Percentiles rank a stretch among this genome's conserved stretches.
Evolutionary conservation across 2,329 filamentous ascomycete genomes (phyloP).

Genomic region (Neoarthrinium moseri): DNA sequence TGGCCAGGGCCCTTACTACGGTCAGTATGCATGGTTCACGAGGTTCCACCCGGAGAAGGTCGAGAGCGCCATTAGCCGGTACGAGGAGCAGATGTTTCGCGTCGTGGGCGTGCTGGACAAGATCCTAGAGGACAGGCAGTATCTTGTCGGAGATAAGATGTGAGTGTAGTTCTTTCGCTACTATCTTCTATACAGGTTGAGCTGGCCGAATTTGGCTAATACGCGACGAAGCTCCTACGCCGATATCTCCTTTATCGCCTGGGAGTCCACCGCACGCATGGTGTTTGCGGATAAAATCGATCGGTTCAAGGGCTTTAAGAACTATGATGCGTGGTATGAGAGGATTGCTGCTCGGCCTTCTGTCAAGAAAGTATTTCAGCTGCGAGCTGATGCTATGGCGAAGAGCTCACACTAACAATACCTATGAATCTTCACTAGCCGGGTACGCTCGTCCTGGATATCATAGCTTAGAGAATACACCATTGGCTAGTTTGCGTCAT

Average conservation of each 20-base stretch:
- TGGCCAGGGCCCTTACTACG: slow-evolving; percentile 42
- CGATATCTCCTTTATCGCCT: slow-evolving; percentile 32
- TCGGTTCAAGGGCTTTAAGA: slow-evolving; percentile 26
- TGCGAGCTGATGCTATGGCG: slow-evolving; percentile 3
- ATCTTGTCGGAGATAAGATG: slow-evolving; percentile 33
- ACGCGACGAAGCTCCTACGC: slow-evolving; percentile 22
- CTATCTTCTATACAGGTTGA: slow-evolving; percentile 1
- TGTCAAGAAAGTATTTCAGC: slow-evolving; percentile 21
- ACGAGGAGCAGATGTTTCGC: slow-evolving; percentile 21
- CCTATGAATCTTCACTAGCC: too few species aligned
- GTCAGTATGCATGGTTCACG: slow-evolving; percentile 32
- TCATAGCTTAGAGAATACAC: too few species aligned
- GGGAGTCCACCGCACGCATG: slow-evolving; percentile 13
- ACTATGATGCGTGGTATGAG: slow-evolving; percentile 33
- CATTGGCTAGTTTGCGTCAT: too few species aligned
- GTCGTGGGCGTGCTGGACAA: slow-evolving; percentile 27
- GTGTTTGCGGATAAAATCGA: slow-evolving; percentile 1
- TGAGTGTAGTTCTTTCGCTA: slow-evolving; percentile 16
- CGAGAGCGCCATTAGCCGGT: slow-evolving; percentile 20
- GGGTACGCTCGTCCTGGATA: too few species aligned
- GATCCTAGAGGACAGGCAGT: slow-evolving; percentile 31
- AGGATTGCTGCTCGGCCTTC: slow-evolving; percentile 29
- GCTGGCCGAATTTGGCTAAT: neutral
- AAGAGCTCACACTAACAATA: too few species aligned
- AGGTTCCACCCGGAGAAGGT: slow-evolving; percentile 29